A percentile compares a stretch with the other conserved stretches of the same genome.
These are phyloP conservation scores for Pseudocercospora fuligena DNA, from an alignment of 2,329 filamentous ascomycete species.

Conservation along the genomic window DNA sequence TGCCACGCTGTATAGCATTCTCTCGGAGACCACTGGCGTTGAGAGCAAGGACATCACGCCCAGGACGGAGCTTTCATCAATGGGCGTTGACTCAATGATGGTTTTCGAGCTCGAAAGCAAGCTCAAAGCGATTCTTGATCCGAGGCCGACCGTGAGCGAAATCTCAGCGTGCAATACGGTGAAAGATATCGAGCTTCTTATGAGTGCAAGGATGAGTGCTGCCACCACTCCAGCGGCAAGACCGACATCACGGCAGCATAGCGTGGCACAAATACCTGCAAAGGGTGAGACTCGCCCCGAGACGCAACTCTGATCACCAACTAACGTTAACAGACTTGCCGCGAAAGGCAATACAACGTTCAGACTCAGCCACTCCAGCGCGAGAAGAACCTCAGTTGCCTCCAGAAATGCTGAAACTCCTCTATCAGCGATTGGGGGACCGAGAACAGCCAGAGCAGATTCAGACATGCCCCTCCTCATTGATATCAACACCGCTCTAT, in stretches of 20 bases:
- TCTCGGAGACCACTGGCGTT: conserved; percentile 19
- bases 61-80: conserved; percentile 17
- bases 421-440: conserved; percentile 4
- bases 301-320: neutral
- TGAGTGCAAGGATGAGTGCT: conserved; percentile 7
- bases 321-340: neutral
- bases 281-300: neutral
- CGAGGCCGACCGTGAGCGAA: conserved; percentile 16
- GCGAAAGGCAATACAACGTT: neutral
- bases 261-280: neutral
- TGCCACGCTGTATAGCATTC: conserved; percentile 11
- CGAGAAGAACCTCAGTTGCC: conserved; percentile 7
- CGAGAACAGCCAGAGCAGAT: conserved; percentile 13
- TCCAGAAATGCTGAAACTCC: conserved; percentile 9
- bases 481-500: conserved; percentile 2
- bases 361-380: neutral
- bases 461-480: neutral
- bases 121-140: conserved; percentile 14
- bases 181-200: conserved; percentile 21
- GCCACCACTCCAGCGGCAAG: neutral
- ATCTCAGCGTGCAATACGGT: conserved; percentile 23
- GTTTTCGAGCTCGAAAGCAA: conserved; percentile 25
- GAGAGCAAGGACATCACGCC: conserved; percentile 17
- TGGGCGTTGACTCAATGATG: conserved; percentile 28
- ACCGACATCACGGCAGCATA: neutral